These are phyloP conservation scores for Plantago ovata DNA, from an alignment of 257 asterid species.

Conservation along the genomic window DNA sequence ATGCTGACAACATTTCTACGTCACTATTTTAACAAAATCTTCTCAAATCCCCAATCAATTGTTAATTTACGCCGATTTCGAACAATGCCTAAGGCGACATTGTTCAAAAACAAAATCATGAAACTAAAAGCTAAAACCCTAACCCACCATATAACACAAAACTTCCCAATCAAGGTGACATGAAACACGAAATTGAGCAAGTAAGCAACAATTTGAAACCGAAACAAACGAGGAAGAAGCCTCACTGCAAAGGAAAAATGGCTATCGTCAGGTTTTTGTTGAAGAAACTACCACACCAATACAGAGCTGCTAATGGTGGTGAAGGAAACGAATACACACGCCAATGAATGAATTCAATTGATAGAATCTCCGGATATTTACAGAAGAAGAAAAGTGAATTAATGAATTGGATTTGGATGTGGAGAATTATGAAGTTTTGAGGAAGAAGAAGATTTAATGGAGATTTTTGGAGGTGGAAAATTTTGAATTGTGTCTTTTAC, in stretches of 20 bases:
- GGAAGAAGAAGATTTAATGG: slow-evolving; percentile 12
- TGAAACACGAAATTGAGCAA: too few relatives aligned
- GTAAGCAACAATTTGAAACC: too few relatives aligned
- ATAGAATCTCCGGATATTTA: neutral
- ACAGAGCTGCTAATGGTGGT: neutral
- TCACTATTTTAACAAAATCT: neutral
- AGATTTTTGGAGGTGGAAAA: slow-evolving; percentile 17
- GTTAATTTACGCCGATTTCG: neutral
- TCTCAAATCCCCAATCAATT: slow-evolving; percentile 15
- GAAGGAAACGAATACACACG: slow-evolving; percentile 10
- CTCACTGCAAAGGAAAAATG: too few relatives aligned
- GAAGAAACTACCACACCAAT: too few relatives aligned
- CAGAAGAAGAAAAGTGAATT: slow-evolving; percentile 9
- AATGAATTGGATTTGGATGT: neutral
- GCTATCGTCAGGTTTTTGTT: too few relatives aligned
- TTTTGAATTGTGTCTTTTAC: slow-evolving; percentile 5
- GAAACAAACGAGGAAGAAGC: too few relatives aligned
- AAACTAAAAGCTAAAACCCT: too few relatives aligned
- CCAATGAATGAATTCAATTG: slow-evolving; percentile 2
- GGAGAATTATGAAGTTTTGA: neutral
- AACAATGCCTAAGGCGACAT: slow-evolving; percentile 44
- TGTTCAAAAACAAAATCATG: slow-evolving; percentile 24
- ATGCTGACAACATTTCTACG: slow-evolving; percentile 43
- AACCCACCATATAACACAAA: slow-evolving; percentile 21
- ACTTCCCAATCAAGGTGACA: neutral